Evolutionary conservation across 108 stramenopile genomes (phyloP).

Genomic region (Cylindrotheca fusiformis): DNA sequence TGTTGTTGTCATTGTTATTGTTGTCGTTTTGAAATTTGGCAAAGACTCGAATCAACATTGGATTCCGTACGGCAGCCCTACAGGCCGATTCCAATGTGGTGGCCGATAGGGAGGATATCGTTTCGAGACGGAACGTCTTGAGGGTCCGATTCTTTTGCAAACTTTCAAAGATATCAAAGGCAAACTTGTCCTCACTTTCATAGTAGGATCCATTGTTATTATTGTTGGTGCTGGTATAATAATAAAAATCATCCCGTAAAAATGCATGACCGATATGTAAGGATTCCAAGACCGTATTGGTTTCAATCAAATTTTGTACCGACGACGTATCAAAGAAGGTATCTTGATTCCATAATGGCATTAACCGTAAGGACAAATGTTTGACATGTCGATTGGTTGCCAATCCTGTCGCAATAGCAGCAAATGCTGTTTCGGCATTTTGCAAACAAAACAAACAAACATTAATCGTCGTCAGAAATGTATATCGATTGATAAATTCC

Average conservation of each 20-base stretch:
- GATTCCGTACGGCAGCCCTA: background rate
- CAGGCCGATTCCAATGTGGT: background rate
- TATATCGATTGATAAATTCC: background rate
- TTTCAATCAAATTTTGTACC: background rate
- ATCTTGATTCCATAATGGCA: background rate
- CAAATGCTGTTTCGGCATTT: background rate
- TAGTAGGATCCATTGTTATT: background rate
- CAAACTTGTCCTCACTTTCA: background rate
- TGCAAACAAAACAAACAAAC: background rate
- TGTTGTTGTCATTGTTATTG: no score
- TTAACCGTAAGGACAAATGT: background rate
- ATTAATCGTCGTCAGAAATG: background rate
- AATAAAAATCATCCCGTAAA: background rate
- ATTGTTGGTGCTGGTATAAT: no score
- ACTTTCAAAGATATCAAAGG: background rate
- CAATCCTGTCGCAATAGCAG: background rate
- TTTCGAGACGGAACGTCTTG: background rate
- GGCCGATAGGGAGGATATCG: background rate
- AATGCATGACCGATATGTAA: background rate
- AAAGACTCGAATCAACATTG: background rate
- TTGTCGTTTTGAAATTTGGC: background rate
- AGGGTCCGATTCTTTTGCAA: background rate
- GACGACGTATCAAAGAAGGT: background rate
- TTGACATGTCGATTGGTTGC: background rate
- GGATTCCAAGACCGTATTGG: background rate